Evolutionary conservation across 306 rosid genomes (phyloP).

Genomic region (Medicago arabica): DNA sequence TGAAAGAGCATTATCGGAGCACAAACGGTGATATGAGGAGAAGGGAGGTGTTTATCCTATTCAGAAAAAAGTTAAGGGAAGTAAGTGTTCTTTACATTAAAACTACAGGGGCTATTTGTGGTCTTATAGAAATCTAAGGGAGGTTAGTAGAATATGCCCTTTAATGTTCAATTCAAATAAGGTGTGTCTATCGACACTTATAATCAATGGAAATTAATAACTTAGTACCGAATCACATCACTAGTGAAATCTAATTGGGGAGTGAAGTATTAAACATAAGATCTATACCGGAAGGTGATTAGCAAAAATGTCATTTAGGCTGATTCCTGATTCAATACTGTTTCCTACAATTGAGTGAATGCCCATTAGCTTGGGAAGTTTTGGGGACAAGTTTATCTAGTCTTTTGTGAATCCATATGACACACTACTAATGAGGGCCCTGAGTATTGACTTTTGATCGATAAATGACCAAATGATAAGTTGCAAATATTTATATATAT

Average conservation of each 20-base stretch:
- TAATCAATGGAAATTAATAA: not conserved
- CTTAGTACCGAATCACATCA: conserved; percentile 6
- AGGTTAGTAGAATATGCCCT: not conserved
- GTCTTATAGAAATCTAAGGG: not conserved
- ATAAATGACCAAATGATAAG: not conserved
- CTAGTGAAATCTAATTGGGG: conserved; percentile 20
- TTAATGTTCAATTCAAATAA: conserved; percentile 4
- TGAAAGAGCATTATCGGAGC: not conserved
- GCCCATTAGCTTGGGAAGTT: conserved; percentile 5
- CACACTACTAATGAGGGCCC: conserved; percentile 1
- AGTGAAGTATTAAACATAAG: not conserved
- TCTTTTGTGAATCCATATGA: conserved; percentile 18
- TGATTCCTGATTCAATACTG: not conserved
- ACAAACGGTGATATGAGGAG: not conserved
- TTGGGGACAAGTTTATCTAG: conserved; percentile 12
- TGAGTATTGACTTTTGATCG: not conserved
- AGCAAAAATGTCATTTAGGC: conserved; percentile 22
- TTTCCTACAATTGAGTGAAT: conserved; percentile 17
- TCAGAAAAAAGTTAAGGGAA: not conserved
- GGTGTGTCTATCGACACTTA: not conserved
- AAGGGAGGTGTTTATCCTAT: not conserved
- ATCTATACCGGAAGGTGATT: conserved; percentile 16
- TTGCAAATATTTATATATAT: not conserved
- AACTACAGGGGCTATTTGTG: not conserved
- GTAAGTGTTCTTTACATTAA: not conserved